Base-by-base conservation (phyloP, 208 protist species). In the Leishmania martiniquensis region DNA sequence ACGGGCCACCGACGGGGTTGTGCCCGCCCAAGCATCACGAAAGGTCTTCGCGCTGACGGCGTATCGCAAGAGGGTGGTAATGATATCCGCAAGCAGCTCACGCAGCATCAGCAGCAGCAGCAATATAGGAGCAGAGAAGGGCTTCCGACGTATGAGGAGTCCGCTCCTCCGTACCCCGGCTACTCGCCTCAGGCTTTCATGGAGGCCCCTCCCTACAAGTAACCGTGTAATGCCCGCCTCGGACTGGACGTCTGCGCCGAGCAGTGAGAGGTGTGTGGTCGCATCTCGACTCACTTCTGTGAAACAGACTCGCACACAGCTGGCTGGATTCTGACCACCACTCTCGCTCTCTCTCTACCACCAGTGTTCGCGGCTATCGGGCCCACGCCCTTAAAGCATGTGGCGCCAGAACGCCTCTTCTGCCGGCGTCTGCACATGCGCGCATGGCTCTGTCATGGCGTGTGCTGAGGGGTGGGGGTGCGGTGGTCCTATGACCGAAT, bases 61-160 rank as follows among this genome's bases (percentile, higher is more conserved):
- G 63, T 72, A 15, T 13, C 44, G 0, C 37, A 73, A n/a, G 34
- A 37, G 15, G 51, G 39, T 29, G 32, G 57, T 17, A 25, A 15
- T 39, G 78, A 44, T 22, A 44, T 45, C 5, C 42, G 55, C n/a
- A 71, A 57, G 42, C 55, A 72, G 13, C 22, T n/a, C 12, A 47
- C 29, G 42, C 70, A 62, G 4, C 74, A 70, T 34, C 74, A 72
- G 74, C 63, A 44, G 74, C 63, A 44, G 45, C 67, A 55, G 9
- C 63, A 60, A n/a, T 47, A 75, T 12, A 51, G 39, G 54, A 55
- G 74, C 15, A 52, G 60, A 25, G 60, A 80, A 52, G 22, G n/a
- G 29, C 34, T 59, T 29, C 75, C 75, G 6, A 37, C 74, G 9
- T 78, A 85, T n/a, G 65, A 80, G 34, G 57, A 80, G 22, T 68